These are phyloP conservation scores for Xylaria venustula DNA, from an alignment of 495 filamentous ascomycete species.

Conservation along the genomic window DNA sequence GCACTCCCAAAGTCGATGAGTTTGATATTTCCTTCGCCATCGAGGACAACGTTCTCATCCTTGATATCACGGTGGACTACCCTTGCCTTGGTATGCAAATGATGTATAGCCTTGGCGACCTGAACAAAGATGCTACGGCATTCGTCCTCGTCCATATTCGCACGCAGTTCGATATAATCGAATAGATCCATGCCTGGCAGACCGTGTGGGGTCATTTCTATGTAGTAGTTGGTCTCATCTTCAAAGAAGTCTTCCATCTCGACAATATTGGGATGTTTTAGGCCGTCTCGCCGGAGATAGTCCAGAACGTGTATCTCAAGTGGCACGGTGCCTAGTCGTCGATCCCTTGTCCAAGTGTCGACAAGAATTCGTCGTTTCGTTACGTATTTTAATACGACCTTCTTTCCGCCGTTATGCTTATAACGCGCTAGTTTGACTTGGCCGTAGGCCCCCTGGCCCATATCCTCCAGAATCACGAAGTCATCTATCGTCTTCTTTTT, in stretches of 20 bases:
- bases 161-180: conserved; percentile 95
- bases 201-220: conserved; percentile 96
- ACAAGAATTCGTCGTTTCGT: conserved; percentile 96
- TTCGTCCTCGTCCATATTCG: conserved; percentile 94
- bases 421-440: conserved; percentile 96
- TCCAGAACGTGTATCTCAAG: conserved; percentile 97
- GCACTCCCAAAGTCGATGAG: conserved; percentile 97
- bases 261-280: conserved; percentile 92
- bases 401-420: conserved; percentile 70
- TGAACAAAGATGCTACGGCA: conserved; percentile 94
- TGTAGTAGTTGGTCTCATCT: conserved; percentile 97
- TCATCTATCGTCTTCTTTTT: conserved; percentile 72
- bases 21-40: conserved; percentile 94
- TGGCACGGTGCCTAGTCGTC: conserved; percentile 91
- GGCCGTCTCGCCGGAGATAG: conserved; percentile 82
- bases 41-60: conserved; percentile 94
- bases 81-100: conserved; percentile 84
- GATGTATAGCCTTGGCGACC: conserved; percentile 83
- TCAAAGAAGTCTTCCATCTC: conserved; percentile 99
- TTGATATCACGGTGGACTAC: conserved; percentile 99
- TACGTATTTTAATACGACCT: conserved; percentile 95
- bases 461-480: conserved; percentile 92
- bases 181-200: conserved; percentile 98
- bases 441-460: conserved; percentile 97
- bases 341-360: conserved; percentile 97